Evolutionary conservation across 352 stramenopile genomes (phyloP).

Genomic region (Phytophthora sp.): DNA sequence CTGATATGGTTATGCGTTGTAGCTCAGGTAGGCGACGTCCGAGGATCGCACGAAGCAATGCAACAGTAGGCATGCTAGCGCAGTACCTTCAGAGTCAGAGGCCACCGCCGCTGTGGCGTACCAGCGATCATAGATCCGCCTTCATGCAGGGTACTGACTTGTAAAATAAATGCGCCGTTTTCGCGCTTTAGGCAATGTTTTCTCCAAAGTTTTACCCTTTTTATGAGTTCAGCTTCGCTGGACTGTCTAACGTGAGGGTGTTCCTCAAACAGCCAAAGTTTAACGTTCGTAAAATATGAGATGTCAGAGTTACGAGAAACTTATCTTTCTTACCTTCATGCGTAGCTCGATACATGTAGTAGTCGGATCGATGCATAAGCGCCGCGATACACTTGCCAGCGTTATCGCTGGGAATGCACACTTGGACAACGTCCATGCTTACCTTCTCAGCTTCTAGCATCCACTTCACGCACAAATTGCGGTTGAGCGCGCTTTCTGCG

Average conservation of each 20-base stretch:
- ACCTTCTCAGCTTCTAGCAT: too few species aligned
- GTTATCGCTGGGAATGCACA: neutral
- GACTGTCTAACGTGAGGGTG: neutral
- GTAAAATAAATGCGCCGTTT: too few species aligned
- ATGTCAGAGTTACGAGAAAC: neutral
- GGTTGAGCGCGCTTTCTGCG: too few species aligned
- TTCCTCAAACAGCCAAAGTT: neutral
- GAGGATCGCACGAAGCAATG: neutral
- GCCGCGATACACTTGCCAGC: neutral
- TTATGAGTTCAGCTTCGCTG: neutral
- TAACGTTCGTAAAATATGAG: neutral
- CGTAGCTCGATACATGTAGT: neutral
- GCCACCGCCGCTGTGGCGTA: neutral
- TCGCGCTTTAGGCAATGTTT: neutral
- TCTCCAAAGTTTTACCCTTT: too few species aligned
- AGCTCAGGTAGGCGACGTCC: neutral
- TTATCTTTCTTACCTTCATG: constrained; percentile 1
- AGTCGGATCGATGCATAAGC: too few species aligned
- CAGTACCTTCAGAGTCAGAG: neutral
- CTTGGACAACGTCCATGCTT: neutral
- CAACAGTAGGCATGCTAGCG: neutral
- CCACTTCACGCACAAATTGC: too few species aligned
- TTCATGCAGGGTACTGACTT: too few species aligned
- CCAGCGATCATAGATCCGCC: neutral
- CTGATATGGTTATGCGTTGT: neutral